Conservation (phyloP, 2,329 filamentous ascomycete species). For the Epichloe gansuensis region DNA sequence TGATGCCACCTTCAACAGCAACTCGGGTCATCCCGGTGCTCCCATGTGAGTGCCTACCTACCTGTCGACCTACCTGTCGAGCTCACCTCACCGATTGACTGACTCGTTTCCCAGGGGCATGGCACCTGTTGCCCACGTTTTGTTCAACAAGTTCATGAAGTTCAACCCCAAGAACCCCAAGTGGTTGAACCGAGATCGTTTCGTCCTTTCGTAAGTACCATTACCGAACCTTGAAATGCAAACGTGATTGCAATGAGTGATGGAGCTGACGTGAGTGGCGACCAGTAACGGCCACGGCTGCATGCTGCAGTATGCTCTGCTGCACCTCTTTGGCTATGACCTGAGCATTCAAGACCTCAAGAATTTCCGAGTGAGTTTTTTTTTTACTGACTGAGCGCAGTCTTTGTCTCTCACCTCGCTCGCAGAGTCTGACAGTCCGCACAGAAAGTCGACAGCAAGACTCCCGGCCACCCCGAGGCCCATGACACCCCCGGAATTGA, state of each 20-base stretch:
- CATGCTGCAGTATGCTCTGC: constrained; percentile 98
- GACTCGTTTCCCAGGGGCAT: constrained; percentile 45
- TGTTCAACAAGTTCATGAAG: constrained; percentile 98
- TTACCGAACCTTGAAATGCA: background rate
- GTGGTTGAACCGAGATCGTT: constrained; percentile 95
- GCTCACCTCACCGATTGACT: constrained; percentile 13
- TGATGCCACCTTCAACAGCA: constrained; percentile 92
- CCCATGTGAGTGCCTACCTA: constrained; percentile 56
- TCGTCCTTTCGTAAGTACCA: constrained; percentile 86
- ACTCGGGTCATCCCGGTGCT: constrained; percentile 97
- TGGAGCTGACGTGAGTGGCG: constrained; percentile 2
- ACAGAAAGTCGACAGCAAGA: constrained; percentile 54
- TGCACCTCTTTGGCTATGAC: constrained; percentile 90
- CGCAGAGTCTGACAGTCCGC: constrained; percentile 2
- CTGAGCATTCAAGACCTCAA: constrained; percentile 86
- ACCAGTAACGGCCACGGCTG: constrained; percentile 91
- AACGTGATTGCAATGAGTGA: background rate
- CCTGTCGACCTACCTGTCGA: background rate
- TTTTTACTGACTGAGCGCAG: background rate
- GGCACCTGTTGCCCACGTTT: constrained; percentile 90
- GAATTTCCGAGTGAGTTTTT: constrained; percentile 72
- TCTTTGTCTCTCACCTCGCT: background rate
- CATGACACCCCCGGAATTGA: constrained; percentile 95
- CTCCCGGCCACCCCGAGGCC: constrained; percentile 89
- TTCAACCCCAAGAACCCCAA: constrained; percentile 99